A percentile compares a stretch with the other conserved stretches of the same genome.
Evolutionary conservation across 140 eudicot genomes (phyloP).

Genomic region (Erigeron philadelphicus): DNA sequence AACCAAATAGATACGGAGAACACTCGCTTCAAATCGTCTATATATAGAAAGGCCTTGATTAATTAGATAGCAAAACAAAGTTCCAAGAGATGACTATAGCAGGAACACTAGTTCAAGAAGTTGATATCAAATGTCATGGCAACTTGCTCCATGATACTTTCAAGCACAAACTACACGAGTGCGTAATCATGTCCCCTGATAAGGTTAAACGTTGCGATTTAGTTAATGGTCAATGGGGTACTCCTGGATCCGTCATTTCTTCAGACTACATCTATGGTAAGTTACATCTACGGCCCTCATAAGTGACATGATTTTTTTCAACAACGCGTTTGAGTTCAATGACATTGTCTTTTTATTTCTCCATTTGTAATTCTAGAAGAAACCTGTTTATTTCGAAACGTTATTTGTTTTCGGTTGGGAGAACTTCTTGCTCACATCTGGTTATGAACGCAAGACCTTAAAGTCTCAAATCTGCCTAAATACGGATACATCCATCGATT

Average conservation of each 20-base stretch:
- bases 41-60: background rate
- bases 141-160: slow-evolving; percentile 4
- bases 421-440: no score
- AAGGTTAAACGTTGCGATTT: slow-evolving; percentile 13
- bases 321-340: no score
- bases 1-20: background rate
- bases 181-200: background rate
- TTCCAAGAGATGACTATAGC: slow-evolving; percentile 8
- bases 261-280: slow-evolving; percentile 8
- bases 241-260: slow-evolving; percentile 14
- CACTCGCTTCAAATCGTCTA: background rate
- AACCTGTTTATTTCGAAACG: no score
- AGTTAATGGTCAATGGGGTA: slow-evolving; percentile 24
- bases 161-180: slow-evolving; percentile 6
- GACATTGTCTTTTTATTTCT: no score
- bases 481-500: no score
- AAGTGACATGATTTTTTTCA: no score
- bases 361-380: no score
- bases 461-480: no score
- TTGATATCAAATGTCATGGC: slow-evolving; percentile 1
- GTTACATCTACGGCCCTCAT: background rate
- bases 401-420: no score
- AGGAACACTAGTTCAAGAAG: slow-evolving; percentile 11
- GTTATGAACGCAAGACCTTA: no score
- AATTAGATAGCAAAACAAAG: background rate